Evolutionary conservation across 108 stramenopile genomes (phyloP).

Genomic region (Mediolabrus comicus): DNA sequence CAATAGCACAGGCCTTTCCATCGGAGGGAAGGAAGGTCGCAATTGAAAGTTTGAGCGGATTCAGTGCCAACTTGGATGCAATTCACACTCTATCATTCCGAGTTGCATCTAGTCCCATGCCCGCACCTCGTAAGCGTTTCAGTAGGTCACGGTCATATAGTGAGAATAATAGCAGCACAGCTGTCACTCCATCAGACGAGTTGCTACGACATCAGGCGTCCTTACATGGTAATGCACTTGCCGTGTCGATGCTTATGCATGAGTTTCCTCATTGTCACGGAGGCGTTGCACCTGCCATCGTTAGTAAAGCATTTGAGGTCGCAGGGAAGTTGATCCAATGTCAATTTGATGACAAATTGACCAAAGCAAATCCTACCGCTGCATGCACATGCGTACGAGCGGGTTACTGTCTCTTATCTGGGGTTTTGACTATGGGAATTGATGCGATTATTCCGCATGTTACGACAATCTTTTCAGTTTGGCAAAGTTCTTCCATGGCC

Average conservation of each 20-base stretch:
- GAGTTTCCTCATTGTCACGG: slow-evolving; percentile 69
- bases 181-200: slow-evolving; percentile 7
- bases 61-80: slow-evolving; percentile 39
- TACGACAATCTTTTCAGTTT: slow-evolving; percentile 55
- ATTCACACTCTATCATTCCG: slow-evolving; percentile 26
- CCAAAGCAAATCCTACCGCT: slow-evolving; percentile 57
- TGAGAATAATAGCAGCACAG: background rate
- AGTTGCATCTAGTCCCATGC: slow-evolving; percentile 7
- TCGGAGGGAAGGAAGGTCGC: slow-evolving; percentile 53
- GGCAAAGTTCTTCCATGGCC: slow-evolving; percentile 58
- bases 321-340: slow-evolving; percentile 63
- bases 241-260: slow-evolving; percentile 65
- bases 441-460: slow-evolving; percentile 56
- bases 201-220: slow-evolving; percentile 57
- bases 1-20: slow-evolving; percentile 68
- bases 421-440: slow-evolving; percentile 70
- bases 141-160: slow-evolving; percentile 1
- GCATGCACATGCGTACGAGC: slow-evolving; percentile 75
- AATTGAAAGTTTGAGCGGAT: slow-evolving; percentile 41
- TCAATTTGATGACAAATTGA: slow-evolving; percentile 56
- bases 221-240: slow-evolving; percentile 74
- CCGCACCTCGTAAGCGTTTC: slow-evolving; percentile 24
- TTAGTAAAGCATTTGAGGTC: slow-evolving; percentile 56
- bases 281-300: slow-evolving; percentile 60
- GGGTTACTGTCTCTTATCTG: slow-evolving; percentile 72